phyloP scores from a whole-genome alignment of 805 yeast species.

The Zygotorulaspora chibaensis region DNA sequence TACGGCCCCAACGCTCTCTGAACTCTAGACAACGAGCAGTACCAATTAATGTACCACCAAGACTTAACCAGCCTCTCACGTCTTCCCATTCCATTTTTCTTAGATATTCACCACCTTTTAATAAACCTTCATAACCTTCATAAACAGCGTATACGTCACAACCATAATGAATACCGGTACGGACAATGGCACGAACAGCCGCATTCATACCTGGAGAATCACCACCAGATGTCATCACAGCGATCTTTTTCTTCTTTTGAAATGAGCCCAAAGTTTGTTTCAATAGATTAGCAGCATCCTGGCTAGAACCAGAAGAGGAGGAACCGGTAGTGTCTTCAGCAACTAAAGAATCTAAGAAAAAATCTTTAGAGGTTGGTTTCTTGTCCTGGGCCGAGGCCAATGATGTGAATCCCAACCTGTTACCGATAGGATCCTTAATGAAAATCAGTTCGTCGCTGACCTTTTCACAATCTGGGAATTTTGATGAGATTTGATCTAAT shows the following conservation, averaged over 20 bases:
- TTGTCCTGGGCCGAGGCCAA: slow-evolving; percentile 39
- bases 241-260: slow-evolving; percentile 46
- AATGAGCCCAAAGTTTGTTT: slow-evolving; percentile 15
- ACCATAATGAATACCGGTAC: slow-evolving; percentile 81
- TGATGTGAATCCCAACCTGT: slow-evolving; percentile 51
- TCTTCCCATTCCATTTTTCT: slow-evolving; percentile 86
- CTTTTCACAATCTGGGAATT: slow-evolving; percentile 24
- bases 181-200: slow-evolving; percentile 88
- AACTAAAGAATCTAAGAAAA: slow-evolving; percentile 16
- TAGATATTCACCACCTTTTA: slow-evolving; percentile 76
- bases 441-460: slow-evolving; percentile 27
- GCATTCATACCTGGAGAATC: slow-evolving; percentile 99
- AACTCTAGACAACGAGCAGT: slow-evolving; percentile 91
- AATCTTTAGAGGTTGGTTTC: slow-evolving; percentile 24
- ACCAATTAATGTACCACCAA: slow-evolving; percentile 95
- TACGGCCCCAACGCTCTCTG: slow-evolving; percentile 79
- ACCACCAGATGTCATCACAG: slow-evolving; percentile 98
- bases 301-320: slow-evolving; percentile 18
- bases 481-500: slow-evolving; percentile 27
- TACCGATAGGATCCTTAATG: slow-evolving; percentile 61
- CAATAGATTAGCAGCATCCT: slow-evolving; percentile 20
- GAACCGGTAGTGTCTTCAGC: slow-evolving; percentile 12
- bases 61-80: slow-evolving; percentile 87
- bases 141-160: slow-evolving; percentile 89
- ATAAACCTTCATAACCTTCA: slow-evolving; percentile 94